Base-by-base conservation (phyloP, 2,329 filamentous ascomycete genomes). In the Trichothecium roseum region DNA sequence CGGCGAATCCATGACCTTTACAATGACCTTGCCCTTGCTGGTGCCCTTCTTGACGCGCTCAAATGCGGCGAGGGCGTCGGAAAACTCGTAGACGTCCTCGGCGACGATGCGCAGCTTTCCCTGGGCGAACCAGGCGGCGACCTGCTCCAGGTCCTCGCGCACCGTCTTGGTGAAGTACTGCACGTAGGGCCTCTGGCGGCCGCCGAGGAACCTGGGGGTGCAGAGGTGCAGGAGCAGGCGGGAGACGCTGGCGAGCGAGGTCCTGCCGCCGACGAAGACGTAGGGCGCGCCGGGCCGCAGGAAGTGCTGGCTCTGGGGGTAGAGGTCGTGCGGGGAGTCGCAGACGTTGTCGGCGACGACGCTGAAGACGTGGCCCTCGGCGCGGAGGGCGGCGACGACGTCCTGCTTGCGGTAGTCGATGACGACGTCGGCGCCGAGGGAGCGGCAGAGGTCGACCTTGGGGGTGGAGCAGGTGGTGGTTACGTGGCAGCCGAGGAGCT, bases 381-480 rank as follows among this genome's bases (percentile, higher is more conserved):
- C 51, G 40, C 60, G 61, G 1, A 81, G 55, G 5, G 54, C 50
- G 7, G 57, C 53, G 2, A 69, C 44, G 1, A 79, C 54, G 45
- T 78, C 56, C 17, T 53, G 50, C 0, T 56, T 58, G 30, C 65
- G 70, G 51, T 82, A 81, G 48, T 81, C 74, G 35, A 81, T 63
- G 28, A 80, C 68, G 34, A 76, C 69, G 44, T 83, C 78, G 4
- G 78, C 79, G 3, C 79, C 79, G 2, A 82, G 49, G 5, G 59
- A 56, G 40, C 64, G 64, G 50, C 73, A 76, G 2, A 82, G 52
- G 15, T 71, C 61, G 0, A 68, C 56, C 47, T 83, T 84, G 3
- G 53, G 51, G 1, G 65, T 67, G 13, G 77, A 81, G 47, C 78
- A 82, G 2, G 69, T 68, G 0, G 66, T 64, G 0, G 72, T 75